Percentiles rank a stretch among this genome's conserved stretches.
These are phyloP conservation scores for Apophysomyces elegans DNA, from an alignment of 371 early-diverging fungal species.

Conservation along the genomic window DNA sequence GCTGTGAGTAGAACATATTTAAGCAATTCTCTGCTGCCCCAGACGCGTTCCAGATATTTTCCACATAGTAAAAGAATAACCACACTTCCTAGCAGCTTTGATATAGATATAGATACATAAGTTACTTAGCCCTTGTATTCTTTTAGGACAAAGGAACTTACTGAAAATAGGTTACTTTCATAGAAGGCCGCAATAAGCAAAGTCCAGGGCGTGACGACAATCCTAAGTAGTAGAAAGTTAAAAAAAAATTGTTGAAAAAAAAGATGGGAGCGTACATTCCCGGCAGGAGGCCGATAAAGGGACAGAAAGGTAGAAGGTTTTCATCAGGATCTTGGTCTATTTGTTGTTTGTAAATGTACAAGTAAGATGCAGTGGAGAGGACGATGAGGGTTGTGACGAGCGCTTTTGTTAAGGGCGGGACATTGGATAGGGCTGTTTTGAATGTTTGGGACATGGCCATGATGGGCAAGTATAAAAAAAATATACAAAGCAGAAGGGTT, in stretches of 20 bases:
- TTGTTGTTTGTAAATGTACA: slow-evolving; percentile 37
- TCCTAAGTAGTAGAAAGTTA: slow-evolving; percentile 22
- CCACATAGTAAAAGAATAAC: slow-evolving; percentile 61
- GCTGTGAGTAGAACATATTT: slow-evolving; percentile 65
- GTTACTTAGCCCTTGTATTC: not conserved
- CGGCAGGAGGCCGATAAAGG: slow-evolving; percentile 51
- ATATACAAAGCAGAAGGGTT: not conserved
- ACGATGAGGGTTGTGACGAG: slow-evolving; percentile 34
- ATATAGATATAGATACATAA: slow-evolving; percentile 5
- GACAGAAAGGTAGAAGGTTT: slow-evolving; percentile 28
- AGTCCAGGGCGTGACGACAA: slow-evolving; percentile 50
- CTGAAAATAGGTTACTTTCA: slow-evolving; percentile 42
- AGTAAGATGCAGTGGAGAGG: slow-evolving; percentile 30
- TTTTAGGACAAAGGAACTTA: slow-evolving; percentile 24
- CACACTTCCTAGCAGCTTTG: slow-evolving; percentile 53
- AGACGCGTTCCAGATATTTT: slow-evolving; percentile 77
- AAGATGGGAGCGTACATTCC: slow-evolving; percentile 39
- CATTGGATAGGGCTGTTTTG: slow-evolving; percentile 37
- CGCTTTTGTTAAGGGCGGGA: slow-evolving; percentile 48
- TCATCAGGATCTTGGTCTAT: slow-evolving; percentile 23
- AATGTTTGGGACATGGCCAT: slow-evolving; percentile 18
- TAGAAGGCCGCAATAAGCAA: slow-evolving; percentile 47
- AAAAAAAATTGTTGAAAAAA: not conserved
- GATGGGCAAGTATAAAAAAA: slow-evolving; percentile 3
- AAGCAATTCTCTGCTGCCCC: slow-evolving; percentile 75